Evolutionary conservation across 495 filamentous ascomycete species (phyloP).

Genomic region (Lasiosphaeria ovina): DNA sequence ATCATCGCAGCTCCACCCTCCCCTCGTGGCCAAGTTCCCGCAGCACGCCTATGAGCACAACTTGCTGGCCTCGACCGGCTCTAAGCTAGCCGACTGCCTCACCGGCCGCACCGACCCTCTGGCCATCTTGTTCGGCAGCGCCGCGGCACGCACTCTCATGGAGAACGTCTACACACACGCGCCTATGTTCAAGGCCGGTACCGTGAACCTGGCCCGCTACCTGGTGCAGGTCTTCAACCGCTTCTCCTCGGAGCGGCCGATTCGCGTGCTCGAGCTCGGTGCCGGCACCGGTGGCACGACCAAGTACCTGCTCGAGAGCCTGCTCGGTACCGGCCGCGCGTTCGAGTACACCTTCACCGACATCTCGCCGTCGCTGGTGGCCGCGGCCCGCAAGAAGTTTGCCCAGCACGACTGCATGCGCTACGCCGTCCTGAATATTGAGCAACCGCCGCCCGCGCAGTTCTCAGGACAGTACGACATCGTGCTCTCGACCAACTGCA

Average conservation of each 20-base stretch:
- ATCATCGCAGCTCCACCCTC: background rate
- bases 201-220: slow-evolving; percentile 1
- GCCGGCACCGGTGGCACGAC: slow-evolving; percentile 54
- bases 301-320: background rate
- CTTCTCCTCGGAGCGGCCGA: background rate
- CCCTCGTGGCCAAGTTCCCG: background rate
- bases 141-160: background rate
- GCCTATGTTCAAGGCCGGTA: slow-evolving; percentile 10
- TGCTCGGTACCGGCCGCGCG: slow-evolving; percentile 32
- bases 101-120: slow-evolving; percentile 11
- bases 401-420: slow-evolving; percentile 37
- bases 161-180: slow-evolving; percentile 10
- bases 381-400: slow-evolving; percentile 31
- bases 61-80: slow-evolving; percentile 8
- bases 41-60: slow-evolving; percentile 4
- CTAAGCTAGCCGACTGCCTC: slow-evolving; percentile 16
- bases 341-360: slow-evolving; percentile 54
- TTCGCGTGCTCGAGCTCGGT: slow-evolving; percentile 52
- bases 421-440: slow-evolving; percentile 47
- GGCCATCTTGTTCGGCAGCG: slow-evolving; percentile 8
- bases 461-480: slow-evolving; percentile 48
- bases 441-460: slow-evolving; percentile 47
- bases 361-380: slow-evolving; percentile 50
- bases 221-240: background rate
- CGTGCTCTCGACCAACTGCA: slow-evolving; percentile 50